Conservation (phyloP, 345 rosid genomes). For the Citrus medica region DNA sequence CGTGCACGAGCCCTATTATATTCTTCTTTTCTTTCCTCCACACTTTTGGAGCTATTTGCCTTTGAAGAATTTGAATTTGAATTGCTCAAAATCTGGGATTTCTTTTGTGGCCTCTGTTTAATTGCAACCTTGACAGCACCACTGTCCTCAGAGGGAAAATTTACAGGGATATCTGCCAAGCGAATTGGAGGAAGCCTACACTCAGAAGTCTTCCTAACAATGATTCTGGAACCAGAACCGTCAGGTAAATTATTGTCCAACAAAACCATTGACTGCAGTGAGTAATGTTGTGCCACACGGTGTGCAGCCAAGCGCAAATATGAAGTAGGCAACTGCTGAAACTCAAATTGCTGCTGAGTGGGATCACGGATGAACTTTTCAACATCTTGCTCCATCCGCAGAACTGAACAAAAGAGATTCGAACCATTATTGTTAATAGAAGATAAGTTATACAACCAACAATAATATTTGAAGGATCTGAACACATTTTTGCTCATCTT, state of each 20-base stretch:
- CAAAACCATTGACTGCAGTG: slow-evolving; percentile 78
- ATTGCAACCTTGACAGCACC: slow-evolving; percentile 62
- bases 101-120: slow-evolving; percentile 70
- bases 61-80: slow-evolving; percentile 44
- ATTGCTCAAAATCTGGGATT: slow-evolving; percentile 26
- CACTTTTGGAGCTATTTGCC: slow-evolving; percentile 52
- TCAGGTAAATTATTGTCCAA: slow-evolving; percentile 61
- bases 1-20: slow-evolving; percentile 79
- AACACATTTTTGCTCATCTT: neutral
- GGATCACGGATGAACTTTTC: slow-evolving; percentile 70
- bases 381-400: slow-evolving; percentile 80
- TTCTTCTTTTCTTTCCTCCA: slow-evolving; percentile 86
- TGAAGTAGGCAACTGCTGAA: slow-evolving; percentile 79
- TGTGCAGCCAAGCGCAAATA: slow-evolving; percentile 81
- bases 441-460: neutral
- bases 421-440: neutral
- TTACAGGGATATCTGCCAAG: slow-evolving; percentile 71
- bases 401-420: slow-evolving; percentile 37
- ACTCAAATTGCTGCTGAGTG: slow-evolving; percentile 58
- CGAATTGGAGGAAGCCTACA: slow-evolving; percentile 54
- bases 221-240: slow-evolving; percentile 64
- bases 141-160: slow-evolving; percentile 54
- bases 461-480: neutral
- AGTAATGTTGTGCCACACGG: slow-evolving; percentile 82
- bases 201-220: slow-evolving; percentile 67